Conservation (phyloP, 2,329 filamentous ascomycete species). For the Pestalotiopsis sp. region DNA sequence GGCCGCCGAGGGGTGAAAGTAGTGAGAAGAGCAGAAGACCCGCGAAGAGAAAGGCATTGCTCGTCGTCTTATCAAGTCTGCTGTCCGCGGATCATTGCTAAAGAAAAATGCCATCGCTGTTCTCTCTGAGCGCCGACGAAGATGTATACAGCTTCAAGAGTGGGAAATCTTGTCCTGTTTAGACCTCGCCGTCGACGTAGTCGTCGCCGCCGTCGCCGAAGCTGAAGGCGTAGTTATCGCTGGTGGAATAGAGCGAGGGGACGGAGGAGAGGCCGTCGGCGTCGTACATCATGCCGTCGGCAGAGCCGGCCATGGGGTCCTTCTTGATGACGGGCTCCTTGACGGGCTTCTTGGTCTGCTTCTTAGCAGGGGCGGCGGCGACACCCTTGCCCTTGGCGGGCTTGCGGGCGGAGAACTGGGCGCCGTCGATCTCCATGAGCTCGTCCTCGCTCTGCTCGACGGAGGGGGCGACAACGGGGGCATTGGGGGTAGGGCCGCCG, state of each 20-base stretch:
- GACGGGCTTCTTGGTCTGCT: slow-evolving; percentile 20
- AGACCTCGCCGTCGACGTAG: slow-evolving; percentile 7
- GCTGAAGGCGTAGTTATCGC: neutral
- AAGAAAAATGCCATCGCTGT: neutral
- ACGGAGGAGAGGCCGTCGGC: neutral
- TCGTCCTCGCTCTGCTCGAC: slow-evolving; percentile 12
- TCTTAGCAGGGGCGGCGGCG: neutral
- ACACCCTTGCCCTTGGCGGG: neutral
- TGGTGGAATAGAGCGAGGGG: neutral
- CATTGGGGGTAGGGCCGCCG: neutral
- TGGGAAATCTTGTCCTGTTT: too few species aligned
- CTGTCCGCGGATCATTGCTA: neutral
- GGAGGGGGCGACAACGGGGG: neutral
- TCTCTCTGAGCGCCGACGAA: neutral
- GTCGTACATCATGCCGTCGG: neutral
- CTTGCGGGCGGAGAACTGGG: slow-evolving; percentile 9
- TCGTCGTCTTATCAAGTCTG: neutral
- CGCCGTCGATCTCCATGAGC: slow-evolving; percentile 10
- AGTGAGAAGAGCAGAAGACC: too few species aligned
- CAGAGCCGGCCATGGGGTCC: neutral
- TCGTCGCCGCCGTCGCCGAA: neutral
- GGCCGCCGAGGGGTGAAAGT: too few species aligned
- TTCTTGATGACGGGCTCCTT: slow-evolving; percentile 22
- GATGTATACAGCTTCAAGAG: too few species aligned
- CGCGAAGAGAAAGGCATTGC: neutral